These are phyloP conservation scores for Penicillium arizonense DNA, from an alignment of 495 filamentous ascomycete species.

Conservation along the genomic window DNA sequence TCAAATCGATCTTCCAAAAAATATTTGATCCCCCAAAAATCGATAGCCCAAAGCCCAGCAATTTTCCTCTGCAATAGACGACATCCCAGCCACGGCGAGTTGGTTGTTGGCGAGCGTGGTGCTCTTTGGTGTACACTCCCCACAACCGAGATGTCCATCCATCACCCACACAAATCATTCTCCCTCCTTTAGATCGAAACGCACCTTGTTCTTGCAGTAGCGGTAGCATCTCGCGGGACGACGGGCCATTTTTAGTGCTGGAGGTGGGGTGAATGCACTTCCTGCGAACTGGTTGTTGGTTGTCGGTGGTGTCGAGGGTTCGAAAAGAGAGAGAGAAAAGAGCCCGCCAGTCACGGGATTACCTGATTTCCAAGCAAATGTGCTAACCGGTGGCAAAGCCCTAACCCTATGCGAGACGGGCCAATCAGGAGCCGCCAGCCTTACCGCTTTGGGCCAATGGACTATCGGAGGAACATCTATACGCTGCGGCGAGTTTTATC, in stretches of 20 bases:
- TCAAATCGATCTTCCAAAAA: constrained; percentile 1
- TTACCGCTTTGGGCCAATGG: constrained; percentile 16
- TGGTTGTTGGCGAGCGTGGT: constrained; percentile 5
- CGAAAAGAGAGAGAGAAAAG: constrained; percentile 36
- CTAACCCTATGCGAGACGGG: constrained; percentile 42
- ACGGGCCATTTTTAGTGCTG: constrained; percentile 89
- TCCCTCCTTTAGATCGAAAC: constrained; percentile 30
- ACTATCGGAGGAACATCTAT: constrained; percentile 2
- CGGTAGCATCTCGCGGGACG: constrained; percentile 99
- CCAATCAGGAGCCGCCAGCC: constrained; percentile 25
- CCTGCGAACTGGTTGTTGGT: constrained; percentile 46
- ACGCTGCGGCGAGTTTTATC: not conserved
- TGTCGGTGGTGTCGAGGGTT: constrained; percentile 43
- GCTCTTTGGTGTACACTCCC: constrained; percentile 15
- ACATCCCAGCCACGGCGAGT: not conserved
- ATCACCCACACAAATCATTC: constrained; percentile 28
- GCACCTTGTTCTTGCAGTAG: constrained; percentile 99
- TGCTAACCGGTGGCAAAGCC: constrained; percentile 37
- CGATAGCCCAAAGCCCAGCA: not conserved
- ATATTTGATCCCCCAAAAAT: not conserved
- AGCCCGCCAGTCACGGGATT: constrained; percentile 34
- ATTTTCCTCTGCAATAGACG: not conserved
- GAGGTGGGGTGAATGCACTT: constrained; percentile 54
- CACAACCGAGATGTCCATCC: constrained; percentile 35
- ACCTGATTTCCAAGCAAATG: constrained; percentile 52